Base-by-base conservation (phyloP, 2,329 filamentous ascomycete genomes). In the Nannizziopsis arthrosporioides region DNA sequence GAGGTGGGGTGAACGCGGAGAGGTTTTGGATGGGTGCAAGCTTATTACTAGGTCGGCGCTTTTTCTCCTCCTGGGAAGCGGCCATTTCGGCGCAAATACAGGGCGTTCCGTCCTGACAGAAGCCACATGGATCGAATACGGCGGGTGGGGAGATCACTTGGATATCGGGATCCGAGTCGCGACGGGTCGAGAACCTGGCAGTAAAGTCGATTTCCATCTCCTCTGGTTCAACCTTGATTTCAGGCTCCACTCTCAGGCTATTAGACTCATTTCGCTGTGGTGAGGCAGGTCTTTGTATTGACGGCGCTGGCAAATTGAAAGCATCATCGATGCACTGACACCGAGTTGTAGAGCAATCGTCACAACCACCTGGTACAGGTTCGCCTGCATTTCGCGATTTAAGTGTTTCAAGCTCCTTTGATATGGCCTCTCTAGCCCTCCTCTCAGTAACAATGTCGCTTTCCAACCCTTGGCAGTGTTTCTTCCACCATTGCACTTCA, bases 21-120 rank as follows among this genome's bases (percentile, higher is more conserved):
- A 71, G 56, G 35, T 67, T 72, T 50, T 71, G 63, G 31, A 73
- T 66, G 11, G 71, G 68, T 32, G 70, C 64, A 19, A 73, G 63
- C 31, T 64, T 64, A 47, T 61, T 66, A 45, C 58, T 61, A 49
- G 65, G 62, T 27, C 61, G 61, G 1, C 56, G 69, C 73, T 62
- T 76, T 75, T 53, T 70, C 51, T 60, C 50, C 53, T 62, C 52
- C 54, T 63, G 63, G 50, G 71, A 69, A 6, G 68, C 68, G 2
- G 69, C 68, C 66, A 74, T 71, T 55, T 89, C 85, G 18, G 84
- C 85, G 63, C 85, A 92, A 55, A 88, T 80, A 60, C 85, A 92
- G 57, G 85, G 85, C 0, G 82, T 88, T 3, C 84, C 84, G 51
- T 89, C 84, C 53, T 82, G 78, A 65, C 85, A 92, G 67, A 92